Evolutionary conservation across 2,329 filamentous ascomycete genomes (phyloP), one percentile per base, ranked within the genome.

Genomic region (Cytospora paraplurivora): DNA sequence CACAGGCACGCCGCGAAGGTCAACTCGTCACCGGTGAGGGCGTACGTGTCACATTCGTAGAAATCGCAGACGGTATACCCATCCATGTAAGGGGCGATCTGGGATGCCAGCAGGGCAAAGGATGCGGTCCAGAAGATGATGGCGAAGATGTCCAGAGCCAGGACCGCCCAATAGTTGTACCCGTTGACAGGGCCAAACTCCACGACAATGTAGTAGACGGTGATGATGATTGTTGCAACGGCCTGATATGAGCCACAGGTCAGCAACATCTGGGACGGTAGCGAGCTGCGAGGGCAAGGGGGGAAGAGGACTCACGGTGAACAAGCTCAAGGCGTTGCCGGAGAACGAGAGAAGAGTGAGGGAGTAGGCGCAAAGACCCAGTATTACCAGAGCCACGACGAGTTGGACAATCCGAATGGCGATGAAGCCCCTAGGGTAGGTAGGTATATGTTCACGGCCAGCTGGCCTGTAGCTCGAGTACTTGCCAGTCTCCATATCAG

Each of bases 161-260:
- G 71, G 8, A 82, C 75, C 33, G 80, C 80, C 78, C 81, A 85
- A 72, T 82, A 82, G 71, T 85, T 86, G 72, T 81, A 84, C 2
- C 37, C 52, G 19, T 34, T 44, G 32, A 56, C 19, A 54, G 21
- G 76, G 68, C 74, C 75, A 44, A 74, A 76, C 50, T 77, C 73
- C n/a, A 79, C 76, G 17, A 80, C 72, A 12, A 84, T 70, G 57
- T 78, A 73, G 73, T 85, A 86, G 65, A 79, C 72, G 55, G 75
- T 76, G 41, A 76, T 72, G 63, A 81, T 73, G 17, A 85, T 55
- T 6, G 80, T 81, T 35, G 75, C 74, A 49, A 83, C 65, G 63
- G 73, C 69, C 79, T 81, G 15, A 21, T 41, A 11, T 1, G 4
- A 19, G 6, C 27, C 12, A 34, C 15, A 34, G 3, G 34, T 61